phyloP scores from a whole-genome alignment of 2,329 filamentous ascomycete genomes.

The Alternaria hordeiaustralica region DNA sequence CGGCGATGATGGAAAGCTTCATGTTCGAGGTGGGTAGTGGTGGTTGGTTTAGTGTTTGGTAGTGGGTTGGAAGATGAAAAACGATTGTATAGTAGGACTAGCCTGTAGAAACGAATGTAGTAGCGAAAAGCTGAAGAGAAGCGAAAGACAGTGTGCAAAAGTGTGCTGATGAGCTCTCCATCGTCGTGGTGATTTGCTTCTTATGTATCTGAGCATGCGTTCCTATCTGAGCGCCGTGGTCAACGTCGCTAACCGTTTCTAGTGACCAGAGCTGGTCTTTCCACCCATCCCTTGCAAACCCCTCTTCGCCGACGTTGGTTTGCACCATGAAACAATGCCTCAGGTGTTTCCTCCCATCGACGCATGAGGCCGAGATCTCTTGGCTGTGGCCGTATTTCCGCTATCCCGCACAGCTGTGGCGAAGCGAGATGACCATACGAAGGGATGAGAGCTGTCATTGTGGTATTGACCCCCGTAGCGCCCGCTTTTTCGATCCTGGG shows the following conservation, averaged over 20 bases:
- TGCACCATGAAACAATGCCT: background rate
- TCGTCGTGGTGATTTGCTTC: background rate
- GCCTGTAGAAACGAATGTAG: conserved; percentile 12
- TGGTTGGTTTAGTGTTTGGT: background rate
- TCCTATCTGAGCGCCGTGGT: background rate
- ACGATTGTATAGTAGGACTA: conserved; percentile 10
- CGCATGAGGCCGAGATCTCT: conserved; percentile 1
- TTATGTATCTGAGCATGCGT: conserved; percentile 5
- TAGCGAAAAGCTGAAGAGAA: conserved; percentile 8
- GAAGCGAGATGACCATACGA: conserved; percentile 9
- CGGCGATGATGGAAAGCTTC: conserved; percentile 29
- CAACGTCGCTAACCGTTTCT: background rate
- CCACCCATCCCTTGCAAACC: background rate
- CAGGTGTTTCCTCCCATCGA: background rate
- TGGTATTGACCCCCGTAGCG: conserved; percentile 1
- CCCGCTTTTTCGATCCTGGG: background rate
- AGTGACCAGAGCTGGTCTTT: background rate
- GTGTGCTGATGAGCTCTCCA: conserved; percentile 5
- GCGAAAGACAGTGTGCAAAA: conserved; percentile 1
- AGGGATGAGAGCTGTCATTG: background rate
- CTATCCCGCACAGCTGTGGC: background rate
- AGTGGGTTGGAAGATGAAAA: background rate
- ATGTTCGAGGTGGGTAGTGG: conserved; percentile 14
- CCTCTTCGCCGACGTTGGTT: background rate
- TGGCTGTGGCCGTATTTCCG: background rate